Base-by-base conservation (phyloP, 805 yeast genomes). In the Debaryomyces tyrocola region DNA sequence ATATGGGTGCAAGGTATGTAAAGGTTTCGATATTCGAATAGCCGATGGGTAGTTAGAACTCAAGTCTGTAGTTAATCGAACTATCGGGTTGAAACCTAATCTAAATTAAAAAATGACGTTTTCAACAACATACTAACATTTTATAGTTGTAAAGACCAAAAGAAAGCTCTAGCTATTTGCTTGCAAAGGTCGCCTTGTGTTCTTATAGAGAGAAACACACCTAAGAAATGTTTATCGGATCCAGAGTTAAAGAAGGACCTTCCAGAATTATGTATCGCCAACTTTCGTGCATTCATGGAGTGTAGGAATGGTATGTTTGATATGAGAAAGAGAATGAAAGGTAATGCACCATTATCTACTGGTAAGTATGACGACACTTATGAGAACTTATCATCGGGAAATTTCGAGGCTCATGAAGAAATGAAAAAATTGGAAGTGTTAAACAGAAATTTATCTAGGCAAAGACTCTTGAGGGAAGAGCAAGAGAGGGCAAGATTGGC, bases 141-240 rank as follows among this genome's bases (percentile, higher is more conserved):
- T 4, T 36, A 0, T 49, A 90, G 96, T 75, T 92, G 99, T 66
- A 85, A 87, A 60, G 99, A 92, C 66, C 95, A 92, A 62, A 82
- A 91, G 59, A 90, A 82, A 57, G 96, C 96, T n/a, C 88, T 94
- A 47, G 98, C 98, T 8, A 84, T 92, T 17, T 92, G 99, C 64
- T 77, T 92, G 41, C 99, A 92, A 65, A 80, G 97, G 60, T 90
- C 97, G 4, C 98, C 98, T 12, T 92, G 99, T 66, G 99, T 92
- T 42, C 76, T 92, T 71, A 78, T 92, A 18, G 88, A 94, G 51
- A 77, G 99, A 53, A 78, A 94, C 66, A 88, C 88, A 1, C 98
- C 98, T 2, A 85, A 89, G 51, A 84, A 90, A 48, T 92, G 99
- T 61, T 66, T 91, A 17, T 85, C 87, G 33, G 76, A 91, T 51